Percentiles rank a stretch among this genome's conserved stretches.
These are phyloP conservation scores for Phytophthora foliorum DNA, from an alignment of 352 stramenopile genomes.

Conservation along the genomic window DNA sequence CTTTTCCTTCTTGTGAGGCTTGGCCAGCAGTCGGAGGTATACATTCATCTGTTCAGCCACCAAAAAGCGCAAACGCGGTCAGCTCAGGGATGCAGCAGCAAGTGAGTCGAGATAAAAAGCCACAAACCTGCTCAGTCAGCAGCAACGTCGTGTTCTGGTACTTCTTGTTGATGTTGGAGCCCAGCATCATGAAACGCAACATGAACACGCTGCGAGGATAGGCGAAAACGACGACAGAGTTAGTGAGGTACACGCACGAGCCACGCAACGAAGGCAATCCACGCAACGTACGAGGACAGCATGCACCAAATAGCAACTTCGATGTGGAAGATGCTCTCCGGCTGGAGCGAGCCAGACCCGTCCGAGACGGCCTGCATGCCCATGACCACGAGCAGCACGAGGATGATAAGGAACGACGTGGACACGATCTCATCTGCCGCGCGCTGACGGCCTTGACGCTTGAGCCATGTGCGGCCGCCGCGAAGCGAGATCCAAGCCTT, in stretches of 20 bases:
- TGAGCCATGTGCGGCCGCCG: slow-evolving; percentile 88
- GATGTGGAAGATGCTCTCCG: slow-evolving; percentile 80
- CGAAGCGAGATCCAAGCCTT: slow-evolving; percentile 92
- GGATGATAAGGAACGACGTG: slow-evolving; percentile 89
- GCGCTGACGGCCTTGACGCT: slow-evolving; percentile 86
- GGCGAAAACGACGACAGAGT: slow-evolving; percentile 14
- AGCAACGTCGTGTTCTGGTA: slow-evolving; percentile 94
- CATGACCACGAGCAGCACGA: slow-evolving; percentile 88
- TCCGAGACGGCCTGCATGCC: slow-evolving; percentile 86
- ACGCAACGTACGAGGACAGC: slow-evolving; percentile 66
- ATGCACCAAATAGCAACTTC: slow-evolving; percentile 91
- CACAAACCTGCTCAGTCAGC: slow-evolving; percentile 87
- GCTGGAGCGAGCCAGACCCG: slow-evolving; percentile 49
- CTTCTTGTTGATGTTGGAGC: slow-evolving; percentile 92
- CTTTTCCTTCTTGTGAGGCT: slow-evolving; percentile 91
- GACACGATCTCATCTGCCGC: slow-evolving; percentile 92
- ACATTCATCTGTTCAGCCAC: slow-evolving; percentile 79
- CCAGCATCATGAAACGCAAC: slow-evolving; percentile 93
- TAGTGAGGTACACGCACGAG: slow-evolving; percentile 14
- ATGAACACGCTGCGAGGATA: slow-evolving; percentile 79
- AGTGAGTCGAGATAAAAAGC: slow-evolving; percentile 6
- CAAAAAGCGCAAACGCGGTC: slow-evolving; percentile 17
- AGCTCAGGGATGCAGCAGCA: slow-evolving; percentile 14
- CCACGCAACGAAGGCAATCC: slow-evolving; percentile 8
- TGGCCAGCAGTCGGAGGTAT: slow-evolving; percentile 84